Conservation (phyloP, 352 stramenopile genomes). For the Globisporangium abappressorium region DNA sequence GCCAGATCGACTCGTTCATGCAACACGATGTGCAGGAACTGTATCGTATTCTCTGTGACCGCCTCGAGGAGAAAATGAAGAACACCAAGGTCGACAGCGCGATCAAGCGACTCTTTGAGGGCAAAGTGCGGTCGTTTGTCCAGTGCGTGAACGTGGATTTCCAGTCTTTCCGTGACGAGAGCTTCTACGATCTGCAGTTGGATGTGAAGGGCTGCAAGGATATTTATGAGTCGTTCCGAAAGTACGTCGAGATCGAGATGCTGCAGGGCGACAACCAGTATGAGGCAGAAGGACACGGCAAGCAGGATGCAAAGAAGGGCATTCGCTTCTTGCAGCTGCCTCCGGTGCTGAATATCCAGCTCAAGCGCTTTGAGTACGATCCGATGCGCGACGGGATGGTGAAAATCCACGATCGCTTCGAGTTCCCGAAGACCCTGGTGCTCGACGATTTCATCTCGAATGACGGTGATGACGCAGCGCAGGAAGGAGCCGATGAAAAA, state of each 20-base stretch:
- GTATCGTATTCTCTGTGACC: conserved; percentile 89
- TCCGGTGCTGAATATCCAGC: conserved; percentile 90
- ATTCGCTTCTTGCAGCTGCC: conserved; percentile 84
- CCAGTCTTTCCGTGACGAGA: conserved; percentile 84
- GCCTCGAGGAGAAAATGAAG: conserved; percentile 93
- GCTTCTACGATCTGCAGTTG: conserved; percentile 92
- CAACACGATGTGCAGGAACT: conserved; percentile 93
- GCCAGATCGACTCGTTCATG: conserved; percentile 88
- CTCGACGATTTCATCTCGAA: conserved; percentile 64
- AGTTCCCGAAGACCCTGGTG: conserved; percentile 74
- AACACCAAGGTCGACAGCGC: conserved; percentile 72
- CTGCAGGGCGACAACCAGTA: conserved; percentile 94
- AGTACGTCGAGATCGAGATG: conserved; percentile 92
- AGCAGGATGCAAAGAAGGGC: conserved; percentile 90
- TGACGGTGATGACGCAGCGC: neutral
- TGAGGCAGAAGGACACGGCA: conserved; percentile 83
- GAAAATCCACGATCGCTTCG: conserved; percentile 88
- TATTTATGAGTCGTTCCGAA: conserved; percentile 88
- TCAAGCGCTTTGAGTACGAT: conserved; percentile 91
- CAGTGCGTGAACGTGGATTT: conserved; percentile 91
- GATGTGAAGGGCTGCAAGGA: conserved; percentile 91
- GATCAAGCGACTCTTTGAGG: conserved; percentile 88
- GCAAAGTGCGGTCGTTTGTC: conserved; percentile 88
- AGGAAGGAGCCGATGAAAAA: conserved; percentile 1
- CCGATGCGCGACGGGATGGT: conserved; percentile 84